Base-by-base conservation (phyloP, 164 flowering plant genomes). In the Macadamia tetraphylla region DNA sequence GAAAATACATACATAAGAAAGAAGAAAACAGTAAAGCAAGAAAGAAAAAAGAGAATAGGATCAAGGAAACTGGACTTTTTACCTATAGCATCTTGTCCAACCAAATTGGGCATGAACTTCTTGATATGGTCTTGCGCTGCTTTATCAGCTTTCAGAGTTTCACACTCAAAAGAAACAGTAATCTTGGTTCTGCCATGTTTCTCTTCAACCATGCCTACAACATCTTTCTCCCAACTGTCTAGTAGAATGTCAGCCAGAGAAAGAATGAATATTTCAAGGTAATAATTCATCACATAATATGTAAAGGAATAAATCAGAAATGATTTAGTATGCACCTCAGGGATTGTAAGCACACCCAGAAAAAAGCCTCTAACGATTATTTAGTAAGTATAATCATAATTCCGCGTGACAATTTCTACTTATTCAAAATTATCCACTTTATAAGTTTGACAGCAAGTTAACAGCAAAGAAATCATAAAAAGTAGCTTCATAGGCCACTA, bases 41-140 rank as follows among this genome's bases (percentile, higher is more conserved):
- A 35, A 35, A 35, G 40, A 35, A 35, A 35, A 35, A 35, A 5
- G 40, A 35, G 40, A 35, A 35, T 35, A 35, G 40, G 5, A 35
- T 35, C 3, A n/a, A 40, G 40, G 9, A 52, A 60, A 6, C 29
- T 17, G 52, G 32, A 69, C n/a, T n/a, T 49, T 74, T 73, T 82
- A 92, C 99, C 92, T 63, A 92, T 83, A 71, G 90, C 98, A 82
- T 90, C 89, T 70, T 87, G 81, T 58, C 98, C 99, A 42, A 79
- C 82, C 74, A 95, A 73, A 71, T 95, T 90, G 62, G 98, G 98
- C 91, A 92, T 86, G 79, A 86, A 95, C 77, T 83, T 77, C 71
- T 35, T 81, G 76, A 95, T 84, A 75, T 95, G 98, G n/a, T 90
- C 98, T 75, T 92, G 94, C 1, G 99, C 96, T 67, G 84, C 90